These are phyloP conservation scores for Laetiporus sulphureus DNA, from an alignment of 1,284 basidiomycete species.

Conservation along the genomic window DNA sequence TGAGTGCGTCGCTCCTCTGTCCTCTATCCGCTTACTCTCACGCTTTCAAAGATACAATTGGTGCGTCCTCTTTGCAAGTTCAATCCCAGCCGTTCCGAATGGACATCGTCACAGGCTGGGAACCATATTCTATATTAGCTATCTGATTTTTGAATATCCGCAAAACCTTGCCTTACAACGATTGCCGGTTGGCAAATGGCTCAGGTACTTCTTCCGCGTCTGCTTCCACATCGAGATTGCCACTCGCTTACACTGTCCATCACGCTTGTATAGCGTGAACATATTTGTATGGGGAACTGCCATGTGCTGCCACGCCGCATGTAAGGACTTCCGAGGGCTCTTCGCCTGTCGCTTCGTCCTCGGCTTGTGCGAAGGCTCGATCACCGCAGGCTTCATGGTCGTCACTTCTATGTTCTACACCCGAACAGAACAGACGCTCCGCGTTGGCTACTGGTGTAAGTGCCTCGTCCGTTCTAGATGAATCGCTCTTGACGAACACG, in stretches of 20 bases:
- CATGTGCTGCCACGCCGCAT: slow-evolving; percentile 62
- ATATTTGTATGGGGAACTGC: slow-evolving; percentile 65
- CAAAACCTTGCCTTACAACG: slow-evolving; percentile 69
- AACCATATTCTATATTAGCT: slow-evolving; percentile 64
- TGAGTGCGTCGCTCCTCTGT: slow-evolving; percentile 15
- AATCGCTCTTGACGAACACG: no score
- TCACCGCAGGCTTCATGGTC: slow-evolving; percentile 74
- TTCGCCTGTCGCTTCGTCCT: slow-evolving; percentile 61
- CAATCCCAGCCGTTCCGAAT: background rate
- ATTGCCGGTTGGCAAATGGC: slow-evolving; percentile 80
- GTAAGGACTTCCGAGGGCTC: slow-evolving; percentile 63
- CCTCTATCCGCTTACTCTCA: background rate
- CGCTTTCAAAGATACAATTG: slow-evolving; percentile 22
- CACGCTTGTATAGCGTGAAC: slow-evolving; percentile 43
- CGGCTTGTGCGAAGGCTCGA: slow-evolving; percentile 73
- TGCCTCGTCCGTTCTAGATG: no score
- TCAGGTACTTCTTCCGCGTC: slow-evolving; percentile 40
- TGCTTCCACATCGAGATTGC: background rate
- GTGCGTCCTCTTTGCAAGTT: slow-evolving; percentile 8
- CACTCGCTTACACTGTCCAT: no score
- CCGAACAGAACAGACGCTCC: slow-evolving; percentile 59
- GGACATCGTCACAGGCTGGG: slow-evolving; percentile 42
- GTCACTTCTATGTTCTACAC: slow-evolving; percentile 79
- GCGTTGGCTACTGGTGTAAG: slow-evolving; percentile 79
- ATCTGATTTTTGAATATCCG: slow-evolving; percentile 64